Evolutionary conservation across 2,329 filamentous ascomycete species (phyloP).

Genomic region (Microsporum canis): DNA sequence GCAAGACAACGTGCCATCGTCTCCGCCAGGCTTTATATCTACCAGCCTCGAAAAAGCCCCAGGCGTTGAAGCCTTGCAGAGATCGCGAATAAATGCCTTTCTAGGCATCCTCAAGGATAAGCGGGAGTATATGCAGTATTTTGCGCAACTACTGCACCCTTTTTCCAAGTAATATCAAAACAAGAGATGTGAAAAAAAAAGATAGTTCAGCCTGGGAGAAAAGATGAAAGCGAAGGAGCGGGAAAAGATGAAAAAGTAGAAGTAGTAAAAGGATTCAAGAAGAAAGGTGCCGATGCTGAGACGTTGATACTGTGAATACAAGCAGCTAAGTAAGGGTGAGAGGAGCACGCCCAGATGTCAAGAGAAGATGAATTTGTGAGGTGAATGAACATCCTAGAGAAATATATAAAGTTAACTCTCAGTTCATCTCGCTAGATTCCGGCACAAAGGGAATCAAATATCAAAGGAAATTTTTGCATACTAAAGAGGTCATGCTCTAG

Average conservation of each 20-base stretch:
- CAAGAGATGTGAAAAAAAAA: neutral
- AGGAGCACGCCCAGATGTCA: neutral
- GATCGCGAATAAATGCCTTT: slow-evolving; percentile 53
- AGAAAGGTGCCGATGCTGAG: neutral
- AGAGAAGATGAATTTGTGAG: neutral
- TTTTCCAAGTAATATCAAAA: neutral
- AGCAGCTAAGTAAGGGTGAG: neutral
- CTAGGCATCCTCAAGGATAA: slow-evolving; percentile 47
- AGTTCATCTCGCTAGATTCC: neutral
- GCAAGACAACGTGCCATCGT: slow-evolving; percentile 63
- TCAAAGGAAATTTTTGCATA: neutral
- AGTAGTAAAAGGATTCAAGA: neutral
- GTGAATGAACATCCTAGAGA: neutral
- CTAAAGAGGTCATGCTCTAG: neutral
- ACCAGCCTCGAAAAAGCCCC: slow-evolving; percentile 40
- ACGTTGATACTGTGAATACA: neutral
- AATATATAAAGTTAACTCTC: neutral
- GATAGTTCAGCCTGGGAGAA: neutral
- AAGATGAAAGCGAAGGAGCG: neutral
- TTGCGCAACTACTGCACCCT: neutral
- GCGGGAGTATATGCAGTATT: neutral
- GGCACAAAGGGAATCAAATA: neutral
- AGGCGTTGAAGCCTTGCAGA: slow-evolving; percentile 31
- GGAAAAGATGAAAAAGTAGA: neutral
- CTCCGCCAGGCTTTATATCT: slow-evolving; percentile 49